These are phyloP conservation scores for Blepharisma stoltei DNA, from an alignment of 73 alveolate genomes.

Conservation along the genomic window DNA sequence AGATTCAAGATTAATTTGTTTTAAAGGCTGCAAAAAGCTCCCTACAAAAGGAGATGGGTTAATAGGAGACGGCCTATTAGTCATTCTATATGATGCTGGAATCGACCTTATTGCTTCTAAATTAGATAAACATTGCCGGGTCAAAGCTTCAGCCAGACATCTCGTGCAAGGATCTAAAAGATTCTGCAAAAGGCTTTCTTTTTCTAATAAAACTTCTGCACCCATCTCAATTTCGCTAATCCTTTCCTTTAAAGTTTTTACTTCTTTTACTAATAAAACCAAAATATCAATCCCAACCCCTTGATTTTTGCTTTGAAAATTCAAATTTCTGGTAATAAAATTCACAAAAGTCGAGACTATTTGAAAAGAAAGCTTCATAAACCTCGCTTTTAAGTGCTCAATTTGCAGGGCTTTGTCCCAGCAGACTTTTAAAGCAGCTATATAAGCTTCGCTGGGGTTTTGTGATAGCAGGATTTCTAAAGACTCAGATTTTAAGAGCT, in stretches of 20 bases:
- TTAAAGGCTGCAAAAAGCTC: neutral
- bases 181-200: neutral
- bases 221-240: neutral
- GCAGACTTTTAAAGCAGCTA: neutral
- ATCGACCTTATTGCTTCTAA: neutral
- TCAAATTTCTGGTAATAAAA: neutral
- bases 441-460: neutral
- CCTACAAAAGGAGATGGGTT: slow-evolving; percentile 3
- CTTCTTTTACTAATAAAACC: neutral
- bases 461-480: neutral
- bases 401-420: neutral
- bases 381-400: neutral
- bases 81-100: slow-evolving; percentile 22
- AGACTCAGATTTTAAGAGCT: neutral
- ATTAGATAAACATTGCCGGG: neutral
- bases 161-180: slow-evolving; percentile 16
- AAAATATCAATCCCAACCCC: neutral
- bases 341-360: neutral
- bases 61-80: neutral
- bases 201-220: neutral
- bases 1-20: neutral
- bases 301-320: neutral
- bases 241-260: neutral
- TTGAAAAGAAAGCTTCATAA: slow-evolving; percentile 1
- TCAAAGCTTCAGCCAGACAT: neutral